phyloP scores from a whole-genome alignment of 1,284 basidiomycete species.

The Cryptococcus depauperatus region DNA sequence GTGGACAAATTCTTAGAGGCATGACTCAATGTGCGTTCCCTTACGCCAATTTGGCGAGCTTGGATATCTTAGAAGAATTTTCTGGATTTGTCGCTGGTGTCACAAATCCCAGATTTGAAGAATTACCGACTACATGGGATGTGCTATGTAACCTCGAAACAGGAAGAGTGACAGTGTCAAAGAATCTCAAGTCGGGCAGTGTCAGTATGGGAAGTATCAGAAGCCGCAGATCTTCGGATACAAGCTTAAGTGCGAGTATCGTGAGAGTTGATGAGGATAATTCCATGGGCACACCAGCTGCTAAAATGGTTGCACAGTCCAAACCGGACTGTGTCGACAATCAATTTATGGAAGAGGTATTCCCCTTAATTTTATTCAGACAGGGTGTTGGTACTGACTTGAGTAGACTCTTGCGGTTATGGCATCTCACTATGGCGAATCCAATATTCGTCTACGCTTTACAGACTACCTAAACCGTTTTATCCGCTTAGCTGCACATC shows the following conservation, averaged over 20 bases:
- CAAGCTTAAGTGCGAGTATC: constrained; percentile 17
- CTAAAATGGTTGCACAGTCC: constrained; percentile 30
- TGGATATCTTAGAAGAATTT: constrained; percentile 80
- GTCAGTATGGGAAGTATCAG: constrained; percentile 9
- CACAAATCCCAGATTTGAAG: constrained; percentile 90
- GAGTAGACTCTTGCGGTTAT: constrained; percentile 62
- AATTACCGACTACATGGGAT: constrained; percentile 74
- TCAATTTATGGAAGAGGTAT: constrained; percentile 82
- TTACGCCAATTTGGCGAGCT: constrained; percentile 79
- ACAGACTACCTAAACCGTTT: constrained; percentile 69
- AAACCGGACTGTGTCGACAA: constrained; percentile 67
- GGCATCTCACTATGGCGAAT: constrained; percentile 66
- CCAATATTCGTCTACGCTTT: constrained; percentile 65
- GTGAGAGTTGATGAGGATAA: constrained; percentile 22
- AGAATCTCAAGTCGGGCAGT: constrained; percentile 38
- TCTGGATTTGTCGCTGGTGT: constrained; percentile 91
- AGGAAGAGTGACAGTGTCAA: constrained; percentile 74
- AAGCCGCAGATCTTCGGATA: constrained; percentile 21
- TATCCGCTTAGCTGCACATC: constrained; percentile 63
- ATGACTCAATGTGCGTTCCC: constrained; percentile 86
- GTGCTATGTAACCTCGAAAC: constrained; percentile 81
- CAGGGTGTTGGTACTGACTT: neutral
- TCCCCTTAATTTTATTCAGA: constrained; percentile 23
- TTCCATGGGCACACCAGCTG: constrained; percentile 9
- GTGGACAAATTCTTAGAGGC: constrained; percentile 71